Evolutionary conservation across 2,329 filamentous ascomycete species (phyloP), one percentile per base, ranked within the genome.

Genomic region (Neofusicoccum kwambonambiense): DNA sequence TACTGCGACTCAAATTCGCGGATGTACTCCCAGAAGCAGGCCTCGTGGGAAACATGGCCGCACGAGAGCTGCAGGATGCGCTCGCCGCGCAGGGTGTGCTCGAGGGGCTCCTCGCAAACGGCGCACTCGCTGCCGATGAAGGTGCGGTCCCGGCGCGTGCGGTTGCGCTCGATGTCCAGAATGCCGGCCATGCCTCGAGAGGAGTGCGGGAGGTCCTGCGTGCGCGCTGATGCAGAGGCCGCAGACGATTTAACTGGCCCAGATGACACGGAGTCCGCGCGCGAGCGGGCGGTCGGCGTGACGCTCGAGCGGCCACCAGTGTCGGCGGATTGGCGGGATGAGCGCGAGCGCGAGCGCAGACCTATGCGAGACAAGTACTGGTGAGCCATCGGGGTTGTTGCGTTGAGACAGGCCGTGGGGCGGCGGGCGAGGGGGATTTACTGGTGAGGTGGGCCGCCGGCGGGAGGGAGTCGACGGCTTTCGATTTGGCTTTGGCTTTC

Each of bases 11-110:
- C 93, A 66, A 94, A 91, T 74, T 97, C 94, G 73, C 92, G 91
- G 72, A 99, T 96, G 75, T 96, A 97, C 78, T 99, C 95, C 80
- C 98, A 98, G 76, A 99, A 98, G 79, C 95, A 99, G 41, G 94
- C 95, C 78, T 98, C 95, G 76, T 99, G 95, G 11, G 94, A 93
- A 66, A 99, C 94, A 78, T 99, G 95, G n/a, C 89, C 87, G 79
- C 95, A 99, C 5, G 93, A 96, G 73, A 99, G 95, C 76, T 98
- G 95, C 62, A 99, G 83, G 67, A 99, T 93, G 70, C 93, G 89
- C 81, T 99, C 95, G 66, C 95, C 95, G 58, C 91, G 90, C 52
- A 99, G 84, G 3, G 93, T 99, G 77, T 98, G 94, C 78, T 98
- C 95, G 67, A 99, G 81, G 3, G 93, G 93, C 80, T 99, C 95